Evolutionary conservation across 768 basidiomycete genomes (phyloP).

Genomic region (Neoboletus magnificus): DNA sequence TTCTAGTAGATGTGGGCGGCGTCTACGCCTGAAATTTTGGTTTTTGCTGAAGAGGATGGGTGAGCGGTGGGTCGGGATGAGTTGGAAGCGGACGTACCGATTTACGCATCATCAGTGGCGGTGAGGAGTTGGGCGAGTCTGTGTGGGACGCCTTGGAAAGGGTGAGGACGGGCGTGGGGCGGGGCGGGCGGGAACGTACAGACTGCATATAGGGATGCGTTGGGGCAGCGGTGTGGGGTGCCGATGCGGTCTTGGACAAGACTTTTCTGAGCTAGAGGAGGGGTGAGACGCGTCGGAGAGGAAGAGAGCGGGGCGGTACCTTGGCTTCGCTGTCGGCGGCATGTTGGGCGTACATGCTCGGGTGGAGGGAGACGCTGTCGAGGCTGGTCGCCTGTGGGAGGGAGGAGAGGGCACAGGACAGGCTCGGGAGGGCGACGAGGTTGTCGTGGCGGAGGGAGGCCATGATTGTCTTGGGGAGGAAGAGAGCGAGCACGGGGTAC

Average conservation of each 20-base stretch:
- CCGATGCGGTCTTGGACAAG: slow-evolving; percentile 48
- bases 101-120: slow-evolving; percentile 57
- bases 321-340: slow-evolving; percentile 75
- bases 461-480: slow-evolving; percentile 25
- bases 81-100: slow-evolving; percentile 32
- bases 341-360: slow-evolving; percentile 63
- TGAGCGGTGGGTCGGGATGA: neutral
- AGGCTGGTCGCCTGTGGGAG: slow-evolving; percentile 73
- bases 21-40: slow-evolving; percentile 35
- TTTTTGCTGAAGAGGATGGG: slow-evolving; percentile 21
- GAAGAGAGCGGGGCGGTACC: slow-evolving; percentile 36
- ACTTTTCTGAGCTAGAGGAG: slow-evolving; percentile 55
- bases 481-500: slow-evolving; percentile 6
- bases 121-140: slow-evolving; percentile 37
- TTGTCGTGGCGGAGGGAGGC: slow-evolving; percentile 39
- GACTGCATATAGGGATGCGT: slow-evolving; percentile 34
- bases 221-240: slow-evolving; percentile 34
- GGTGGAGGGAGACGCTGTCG: slow-evolving; percentile 62
- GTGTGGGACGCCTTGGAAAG: slow-evolving; percentile 34
- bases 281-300: slow-evolving; percentile 6
- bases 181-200: slow-evolving; percentile 28
- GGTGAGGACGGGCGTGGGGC: slow-evolving; percentile 3
- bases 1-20: slow-evolving; percentile 5
- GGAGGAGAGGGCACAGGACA: slow-evolving; percentile 63
- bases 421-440: slow-evolving; percentile 70